Conservation (phyloP, 179 eudicot genomes). For the Actinidia arguta region DNA sequence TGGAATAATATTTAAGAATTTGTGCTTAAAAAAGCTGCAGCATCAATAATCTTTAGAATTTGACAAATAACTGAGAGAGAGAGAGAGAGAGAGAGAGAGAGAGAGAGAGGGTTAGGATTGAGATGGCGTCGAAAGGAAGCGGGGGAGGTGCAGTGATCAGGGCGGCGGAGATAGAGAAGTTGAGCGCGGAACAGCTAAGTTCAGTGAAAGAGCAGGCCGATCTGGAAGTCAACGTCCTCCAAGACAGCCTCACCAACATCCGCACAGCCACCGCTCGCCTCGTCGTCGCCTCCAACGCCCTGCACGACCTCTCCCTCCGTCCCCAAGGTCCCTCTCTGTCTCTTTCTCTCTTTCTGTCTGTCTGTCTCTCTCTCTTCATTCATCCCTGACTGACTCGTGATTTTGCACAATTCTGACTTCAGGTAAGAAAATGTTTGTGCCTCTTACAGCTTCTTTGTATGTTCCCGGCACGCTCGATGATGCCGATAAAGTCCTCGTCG, state of each 20-base stretch:
- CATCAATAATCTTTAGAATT: too few relatives aligned
- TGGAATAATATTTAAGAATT: too few relatives aligned
- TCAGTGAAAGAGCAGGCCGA: constrained; percentile 84
- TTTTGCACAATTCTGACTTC: constrained; percentile 12
- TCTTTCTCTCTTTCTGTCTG: background rate
- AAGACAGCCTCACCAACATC: constrained; percentile 90
- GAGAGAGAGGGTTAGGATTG: background rate
- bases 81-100: background rate
- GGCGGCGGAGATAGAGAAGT: constrained; percentile 66
- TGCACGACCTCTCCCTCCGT: constrained; percentile 85
- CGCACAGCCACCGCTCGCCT: constrained; percentile 92
- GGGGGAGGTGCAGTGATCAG: constrained; percentile 27
- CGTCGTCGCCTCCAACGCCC: constrained; percentile 79
- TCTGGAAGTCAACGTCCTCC: constrained; percentile 78
- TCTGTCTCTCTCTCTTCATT: background rate
- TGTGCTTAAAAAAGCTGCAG: too few relatives aligned
- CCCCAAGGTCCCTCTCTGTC: constrained; percentile 56
- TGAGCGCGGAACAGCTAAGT: constrained; percentile 81
- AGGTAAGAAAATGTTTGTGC: constrained; percentile 92
- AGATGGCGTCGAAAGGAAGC: constrained; percentile 31
- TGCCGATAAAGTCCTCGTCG: constrained; percentile 81
- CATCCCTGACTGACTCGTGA: background rate
- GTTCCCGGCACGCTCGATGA: constrained; percentile 92
- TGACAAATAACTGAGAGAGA: too few relatives aligned
- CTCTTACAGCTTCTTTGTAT: constrained; percentile 91